phyloP scores from a whole-genome alignment of 2,329 filamentous ascomycete genomes.

The Botrytis fragariae region DNA sequence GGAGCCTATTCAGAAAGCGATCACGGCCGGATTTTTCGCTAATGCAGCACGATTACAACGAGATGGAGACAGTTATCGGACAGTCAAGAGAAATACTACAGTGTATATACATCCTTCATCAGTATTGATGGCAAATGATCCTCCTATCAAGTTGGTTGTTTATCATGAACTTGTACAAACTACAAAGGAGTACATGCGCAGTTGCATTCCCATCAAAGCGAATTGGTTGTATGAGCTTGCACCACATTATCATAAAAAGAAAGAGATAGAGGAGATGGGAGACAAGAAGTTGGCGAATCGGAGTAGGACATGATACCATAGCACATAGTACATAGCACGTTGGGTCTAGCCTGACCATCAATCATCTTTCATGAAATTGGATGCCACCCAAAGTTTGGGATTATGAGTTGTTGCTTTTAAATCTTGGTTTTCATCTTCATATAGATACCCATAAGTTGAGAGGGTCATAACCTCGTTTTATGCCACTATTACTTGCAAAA shows the following conservation, averaged over 20 bases:
- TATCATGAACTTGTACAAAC: slow-evolving; percentile 83
- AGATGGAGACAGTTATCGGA: slow-evolving; percentile 84
- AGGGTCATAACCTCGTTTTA: not conserved
- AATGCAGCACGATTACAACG: slow-evolving; percentile 83
- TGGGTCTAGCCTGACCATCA: not conserved
- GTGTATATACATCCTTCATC: slow-evolving; percentile 90
- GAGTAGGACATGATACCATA: slow-evolving; percentile 9
- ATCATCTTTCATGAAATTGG: not conserved
- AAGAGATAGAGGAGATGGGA: slow-evolving; percentile 80
- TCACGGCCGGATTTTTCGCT: slow-evolving; percentile 91
- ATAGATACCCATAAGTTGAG: not conserved
- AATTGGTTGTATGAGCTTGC: slow-evolving; percentile 87
- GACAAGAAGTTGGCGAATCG: slow-evolving; percentile 71
- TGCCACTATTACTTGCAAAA: not conserved
- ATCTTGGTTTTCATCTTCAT: not conserved
- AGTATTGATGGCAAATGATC: slow-evolving; percentile 74
- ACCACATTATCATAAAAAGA: slow-evolving; percentile 91
- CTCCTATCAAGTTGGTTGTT: slow-evolving; percentile 75
- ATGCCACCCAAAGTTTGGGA: not conserved
- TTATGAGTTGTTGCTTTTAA: not conserved
- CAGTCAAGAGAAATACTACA: slow-evolving; percentile 83
- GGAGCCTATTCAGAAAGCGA: slow-evolving; percentile 77
- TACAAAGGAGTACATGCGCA: slow-evolving; percentile 89
- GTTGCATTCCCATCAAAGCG: slow-evolving; percentile 77
- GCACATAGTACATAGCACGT: not conserved